Base-by-base conservation (phyloP, 2,329 filamentous ascomycete genomes). In the Aspergillus sp. region DNA sequence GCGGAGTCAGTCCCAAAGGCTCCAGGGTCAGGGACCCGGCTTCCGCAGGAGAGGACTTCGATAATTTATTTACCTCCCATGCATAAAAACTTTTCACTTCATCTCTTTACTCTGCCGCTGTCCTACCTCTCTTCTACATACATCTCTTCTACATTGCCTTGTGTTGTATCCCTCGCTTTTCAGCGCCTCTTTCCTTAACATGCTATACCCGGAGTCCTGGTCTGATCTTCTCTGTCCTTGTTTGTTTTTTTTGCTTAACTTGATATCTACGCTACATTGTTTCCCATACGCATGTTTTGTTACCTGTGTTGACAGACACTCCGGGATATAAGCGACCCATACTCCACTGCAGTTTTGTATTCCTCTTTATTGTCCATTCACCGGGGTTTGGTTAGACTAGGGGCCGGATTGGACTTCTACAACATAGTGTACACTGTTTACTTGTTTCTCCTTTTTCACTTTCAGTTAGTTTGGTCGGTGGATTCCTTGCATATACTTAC, bases 1-100 rank as follows among this genome's bases (percentile, higher is more conserved):
- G 3, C 67, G 72, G 24, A 74, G 72, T 59, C 72, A 74, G 61
- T 70, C 69, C 19, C 66, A 70, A 58, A 61, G 62, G 55, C 61
- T 65, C 24, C 66, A 51, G 51, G 53, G 8, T n/a, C 51, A 53
- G 15, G 3, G 24, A 19, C 13, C 48, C 44, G 62, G 37, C 51
- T 19, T 58, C 19, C 56, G 54, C 27, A 48, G 65, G 27, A 56
- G 67, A 37, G 56, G 58, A 30, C 46, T 61, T 17, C 57, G 62
- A 44, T 68, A 47, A 57, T 33, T 15, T 11, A 56, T 13, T 19
- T 44, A 3, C 6, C 37, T 33, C 37, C 42, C 17, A 11, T 47
- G 20, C 7, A 54, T 45, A 52, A 42, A 45, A n/a, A 56, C 19
- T 40, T 39, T 39, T 30, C 27, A 11, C 39, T 40, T 39, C 34